phyloP scores from a whole-genome alignment of 306 rosid species.

The Corylus heterophylla region DNA sequence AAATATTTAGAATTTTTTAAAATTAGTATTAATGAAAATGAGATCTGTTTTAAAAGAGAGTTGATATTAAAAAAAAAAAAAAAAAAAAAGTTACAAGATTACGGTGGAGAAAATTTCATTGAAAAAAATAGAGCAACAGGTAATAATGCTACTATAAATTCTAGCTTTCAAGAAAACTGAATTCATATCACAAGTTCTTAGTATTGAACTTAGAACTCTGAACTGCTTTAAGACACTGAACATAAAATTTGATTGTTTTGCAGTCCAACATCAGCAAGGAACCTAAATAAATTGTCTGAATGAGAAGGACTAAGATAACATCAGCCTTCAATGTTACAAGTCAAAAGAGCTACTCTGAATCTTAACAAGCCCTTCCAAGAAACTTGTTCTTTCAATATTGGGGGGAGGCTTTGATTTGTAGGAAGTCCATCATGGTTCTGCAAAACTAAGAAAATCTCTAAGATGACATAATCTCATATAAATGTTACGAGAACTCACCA shows the following conservation, averaged over 20 bases:
- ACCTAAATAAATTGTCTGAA: background rate
- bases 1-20: conserved; percentile 23
- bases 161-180: background rate
- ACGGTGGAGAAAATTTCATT: background rate
- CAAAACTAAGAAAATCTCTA: too few species aligned
- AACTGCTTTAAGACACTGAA: background rate
- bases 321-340: background rate
- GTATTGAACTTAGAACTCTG: background rate
- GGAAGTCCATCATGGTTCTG: too few species aligned
- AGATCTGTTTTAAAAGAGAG: background rate
- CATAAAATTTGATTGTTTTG: background rate
- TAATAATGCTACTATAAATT: background rate
- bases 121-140: background rate
- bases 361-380: background rate
- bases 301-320: background rate
- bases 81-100: background rate
- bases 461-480: too few species aligned
- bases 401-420: too few species aligned
- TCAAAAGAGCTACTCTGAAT: background rate
- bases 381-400: too few species aligned
- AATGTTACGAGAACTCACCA: too few species aligned
- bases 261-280: background rate
- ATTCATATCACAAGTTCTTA: background rate
- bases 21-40: background rate
- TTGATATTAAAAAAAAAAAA: background rate